A percentile compares a stretch with the other conserved stretches of the same genome.
Evolutionary conservation across 1,284 basidiomycete genomes (phyloP).

Genomic region (Microstroma glucosiphilum): DNA sequence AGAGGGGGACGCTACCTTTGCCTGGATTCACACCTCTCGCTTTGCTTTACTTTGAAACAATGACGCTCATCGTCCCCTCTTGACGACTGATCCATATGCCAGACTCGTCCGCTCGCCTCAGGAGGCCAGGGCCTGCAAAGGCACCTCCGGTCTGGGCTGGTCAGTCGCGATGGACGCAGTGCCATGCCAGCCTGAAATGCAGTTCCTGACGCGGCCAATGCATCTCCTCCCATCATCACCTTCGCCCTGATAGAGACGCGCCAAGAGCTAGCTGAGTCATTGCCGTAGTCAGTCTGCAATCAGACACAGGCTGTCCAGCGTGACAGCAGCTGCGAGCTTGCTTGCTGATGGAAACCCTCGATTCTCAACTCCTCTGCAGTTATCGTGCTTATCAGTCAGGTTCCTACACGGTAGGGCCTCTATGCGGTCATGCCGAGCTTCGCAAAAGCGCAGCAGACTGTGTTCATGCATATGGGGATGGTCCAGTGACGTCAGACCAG

Average conservation of each 20-base stretch:
- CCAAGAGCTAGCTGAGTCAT: constrained; percentile 32
- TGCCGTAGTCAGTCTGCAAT: constrained; percentile 16
- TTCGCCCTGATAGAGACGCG: constrained; percentile 14
- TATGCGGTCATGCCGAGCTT: neutral
- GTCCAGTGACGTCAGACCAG: constrained; percentile 14
- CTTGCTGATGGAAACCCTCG: too few species aligned
- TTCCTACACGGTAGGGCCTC: constrained; percentile 13
- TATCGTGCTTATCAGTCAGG: constrained; percentile 31
- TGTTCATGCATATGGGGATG: neutral
- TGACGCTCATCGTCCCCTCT: too few species aligned
- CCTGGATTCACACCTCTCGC: too few species aligned
- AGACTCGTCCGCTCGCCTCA: constrained; percentile 13
- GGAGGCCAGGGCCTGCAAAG: neutral
- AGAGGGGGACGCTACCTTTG: too few species aligned
- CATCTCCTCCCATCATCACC: too few species aligned
- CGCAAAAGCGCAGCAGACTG: neutral
- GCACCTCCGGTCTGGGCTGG: neutral
- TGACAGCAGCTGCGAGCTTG: too few species aligned
- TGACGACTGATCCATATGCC: constrained; percentile 10
- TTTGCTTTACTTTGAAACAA: too few species aligned
- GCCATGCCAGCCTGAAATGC: neutral
- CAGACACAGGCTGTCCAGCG: too few species aligned
- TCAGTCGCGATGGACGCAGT: neutral
- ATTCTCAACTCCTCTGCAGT: neutral
- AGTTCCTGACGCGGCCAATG: too few species aligned